Conservation (phyloP, 805 yeast genomes). For the Lachancea meyersii region DNA sequence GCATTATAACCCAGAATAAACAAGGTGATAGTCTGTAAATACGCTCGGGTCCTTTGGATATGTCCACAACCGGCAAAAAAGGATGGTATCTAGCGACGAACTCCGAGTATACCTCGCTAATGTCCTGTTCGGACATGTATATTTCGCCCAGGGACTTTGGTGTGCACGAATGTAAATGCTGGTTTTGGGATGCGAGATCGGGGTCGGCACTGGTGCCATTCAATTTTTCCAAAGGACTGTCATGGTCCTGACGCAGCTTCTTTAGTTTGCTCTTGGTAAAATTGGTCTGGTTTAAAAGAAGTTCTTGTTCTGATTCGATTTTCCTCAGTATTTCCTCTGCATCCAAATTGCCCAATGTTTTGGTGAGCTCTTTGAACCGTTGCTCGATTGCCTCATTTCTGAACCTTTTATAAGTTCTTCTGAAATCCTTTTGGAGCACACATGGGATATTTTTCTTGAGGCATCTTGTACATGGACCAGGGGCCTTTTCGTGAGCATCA, state of each 20-base stretch:
- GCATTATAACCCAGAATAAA: slow-evolving; percentile 88
- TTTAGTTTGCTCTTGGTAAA: slow-evolving; percentile 29
- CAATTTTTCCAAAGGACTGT: neutral
- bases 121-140: slow-evolving; percentile 52
- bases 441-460: slow-evolving; percentile 62
- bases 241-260: slow-evolving; percentile 10
- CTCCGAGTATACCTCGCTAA: slow-evolving; percentile 57
- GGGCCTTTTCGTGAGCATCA: slow-evolving; percentile 72
- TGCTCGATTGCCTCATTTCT: slow-evolving; percentile 74
- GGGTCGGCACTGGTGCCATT: neutral
- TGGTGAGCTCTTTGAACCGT: slow-evolving; percentile 65
- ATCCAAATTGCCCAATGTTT: slow-evolving; percentile 37
- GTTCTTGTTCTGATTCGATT: slow-evolving; percentile 24
- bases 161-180: slow-evolving; percentile 46
- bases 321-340: slow-evolving; percentile 28
- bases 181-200: no score
- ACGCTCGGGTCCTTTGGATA: slow-evolving; percentile 72
- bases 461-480: slow-evolving; percentile 81
- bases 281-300: slow-evolving; percentile 24
- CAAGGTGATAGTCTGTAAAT: slow-evolving; percentile 78
- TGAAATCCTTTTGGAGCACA: slow-evolving; percentile 70
- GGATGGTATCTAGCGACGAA: slow-evolving; percentile 77
- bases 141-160: slow-evolving; percentile 71
- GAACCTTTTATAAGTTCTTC: slow-evolving; percentile 85
- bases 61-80: slow-evolving; percentile 80